Evolutionary conservation across 768 basidiomycete species (phyloP), one percentile per base, ranked within the genome.

Genomic region (Tylopilus balloui): DNA sequence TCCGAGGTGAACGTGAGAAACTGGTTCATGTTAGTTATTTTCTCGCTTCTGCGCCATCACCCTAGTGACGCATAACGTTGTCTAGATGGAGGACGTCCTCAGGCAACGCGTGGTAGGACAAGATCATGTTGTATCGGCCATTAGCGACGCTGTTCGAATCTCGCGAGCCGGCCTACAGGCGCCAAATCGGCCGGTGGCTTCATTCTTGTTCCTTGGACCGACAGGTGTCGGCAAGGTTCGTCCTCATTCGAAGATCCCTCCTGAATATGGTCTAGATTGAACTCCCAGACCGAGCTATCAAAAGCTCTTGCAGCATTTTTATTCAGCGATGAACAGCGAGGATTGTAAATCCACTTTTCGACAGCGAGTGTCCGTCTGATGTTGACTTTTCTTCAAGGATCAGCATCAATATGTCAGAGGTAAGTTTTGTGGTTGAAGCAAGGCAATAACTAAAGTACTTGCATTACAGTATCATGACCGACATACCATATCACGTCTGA

Each of bases 331-430:
- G 91, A 93, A 61, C 83, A 86, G 50, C 73, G 87, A 36, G 92
- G 89, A 11, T 61, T 95, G 89, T 90, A 60, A 68, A 81, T 75
- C 6, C 5, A 21, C n/a, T 27, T 23, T 37, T 48, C 28, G 14
- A 50, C 34, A 19, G 27, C 23, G 7, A 41, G 23, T 11, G 4
- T 29, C 7, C 0, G 28, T 40, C 50, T 35, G 41, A 47, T 42
- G 8, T 21, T 21, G 25, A 44, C 23, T 10, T 36, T 31, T 23
- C n/a, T 50, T 48, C 13, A 31, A 89, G 86, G 46, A 91, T 93
- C 54, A 88, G 85, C 51, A 91, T 95, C 62, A 94, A 96, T 57
- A 93, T 95, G 91, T 88, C 88, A n/a, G 90, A 96, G 71, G 64
- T 74, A 51, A 20, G 56, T 13, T n/a, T 12, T 23, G 42, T 27